Base-by-base conservation (phyloP, 176 grass and related monocot species). In the Thalia dealbata region DNA sequence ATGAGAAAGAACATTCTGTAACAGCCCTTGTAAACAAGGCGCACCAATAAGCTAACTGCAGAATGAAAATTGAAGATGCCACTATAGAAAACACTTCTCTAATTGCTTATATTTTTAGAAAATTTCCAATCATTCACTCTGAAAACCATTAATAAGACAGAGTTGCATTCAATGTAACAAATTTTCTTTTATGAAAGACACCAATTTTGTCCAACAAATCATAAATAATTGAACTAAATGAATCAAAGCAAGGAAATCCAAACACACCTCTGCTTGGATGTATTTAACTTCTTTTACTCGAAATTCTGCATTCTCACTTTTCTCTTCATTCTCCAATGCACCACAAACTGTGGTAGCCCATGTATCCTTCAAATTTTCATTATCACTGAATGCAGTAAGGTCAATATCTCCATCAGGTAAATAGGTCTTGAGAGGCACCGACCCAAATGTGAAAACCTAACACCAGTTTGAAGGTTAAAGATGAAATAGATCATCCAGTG, bases 361-460 rank as follows among this genome's bases (percentile, higher is more conserved):
- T 64, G 75, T 78, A 74, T 88, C 86, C 77, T 96, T 96, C 69
- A 92, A 73, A 51, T 87, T 82, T 54, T 92, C 85, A 70, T 86
- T 85, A 76, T 85, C 58, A 78, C 84, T 87, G 78, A 91, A 83
- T 75, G 84, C 84, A 73, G 92, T 96, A 74, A 96, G 85, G 84
- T 96, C 92, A 76, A 96, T 96, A 68, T 96, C 92, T 85, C 92
- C 92, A 87, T 96, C 92, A 65, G 92, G 92, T 84, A 96, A 92
- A 77, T 96, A 96, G 16, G 92, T 96, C 89, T 92, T 96, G 16
- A 96, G 77, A 80, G 92, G 92, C 46, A 89, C 89, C n/a, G 92
- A 96, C 28, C 92, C 92, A 78, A 96, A 96, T 16, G 84, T 92
- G 74, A 81, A 92, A 79, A 96, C 89, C 92, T 96, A 76, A 24